These are phyloP conservation scores for Candida krabiensis DNA, from an alignment of 805 yeast genomes.

Conservation along the genomic window DNA sequence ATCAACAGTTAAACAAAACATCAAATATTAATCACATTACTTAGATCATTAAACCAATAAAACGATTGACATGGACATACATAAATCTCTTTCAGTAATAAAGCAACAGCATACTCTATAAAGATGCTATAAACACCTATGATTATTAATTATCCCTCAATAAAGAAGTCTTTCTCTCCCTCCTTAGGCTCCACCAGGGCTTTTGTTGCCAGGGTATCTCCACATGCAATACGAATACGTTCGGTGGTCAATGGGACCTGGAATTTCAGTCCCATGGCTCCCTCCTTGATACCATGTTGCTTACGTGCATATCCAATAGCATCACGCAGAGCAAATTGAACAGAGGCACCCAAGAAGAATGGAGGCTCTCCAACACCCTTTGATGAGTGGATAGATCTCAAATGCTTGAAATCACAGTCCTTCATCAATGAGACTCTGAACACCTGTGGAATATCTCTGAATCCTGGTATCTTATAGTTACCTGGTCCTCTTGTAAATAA, in stretches of 20 bases:
- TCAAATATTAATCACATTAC: no score
- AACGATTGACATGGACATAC: no score
- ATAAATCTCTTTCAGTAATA: no score
- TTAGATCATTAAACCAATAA: no score
- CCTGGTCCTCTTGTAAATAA: conserved; percentile 50
- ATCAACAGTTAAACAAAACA: no score
- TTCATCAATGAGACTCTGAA: conserved; percentile 42
- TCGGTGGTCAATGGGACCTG: conserved; percentile 46
- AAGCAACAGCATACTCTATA: no score
- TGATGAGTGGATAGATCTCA: conserved; percentile 43
- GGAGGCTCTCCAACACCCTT: conserved; percentile 55
- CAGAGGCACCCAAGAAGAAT: conserved; percentile 43
- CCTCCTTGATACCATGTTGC: conserved; percentile 27
- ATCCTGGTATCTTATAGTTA: conserved; percentile 50
- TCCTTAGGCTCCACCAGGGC: conserved; percentile 35
- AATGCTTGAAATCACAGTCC: conserved; percentile 41
- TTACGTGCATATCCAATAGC: conserved; percentile 39
- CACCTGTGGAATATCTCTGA: conserved; percentile 46
- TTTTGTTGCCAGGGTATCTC: conserved; percentile 33
- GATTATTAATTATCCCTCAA: conserved; percentile 32
- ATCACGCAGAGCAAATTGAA: conserved; percentile 44
- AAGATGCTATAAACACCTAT: no score
- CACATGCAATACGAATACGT: conserved; percentile 39
- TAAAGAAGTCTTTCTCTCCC: conserved; percentile 34
- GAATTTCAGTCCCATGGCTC: conserved; percentile 27